Conservation (phyloP, 2,329 filamentous ascomycete genomes). For the Berkeleyomyces basicola region DNA sequence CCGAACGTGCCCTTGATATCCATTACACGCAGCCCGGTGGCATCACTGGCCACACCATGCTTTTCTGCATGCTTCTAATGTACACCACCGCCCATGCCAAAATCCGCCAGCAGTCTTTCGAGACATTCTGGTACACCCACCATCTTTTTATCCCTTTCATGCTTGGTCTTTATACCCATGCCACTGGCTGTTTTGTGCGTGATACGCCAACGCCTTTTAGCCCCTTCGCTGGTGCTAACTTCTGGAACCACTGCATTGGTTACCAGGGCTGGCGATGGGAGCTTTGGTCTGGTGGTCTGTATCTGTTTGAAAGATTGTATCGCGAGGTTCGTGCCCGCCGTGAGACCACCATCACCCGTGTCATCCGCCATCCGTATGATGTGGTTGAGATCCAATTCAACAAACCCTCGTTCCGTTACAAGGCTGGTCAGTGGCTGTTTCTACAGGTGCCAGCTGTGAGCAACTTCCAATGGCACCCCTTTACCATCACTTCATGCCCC, state of each 20-base stretch:
- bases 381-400: slow-evolving; percentile 81
- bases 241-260: slow-evolving; percentile 87
- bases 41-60: slow-evolving; percentile 92
- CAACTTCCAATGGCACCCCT: slow-evolving; percentile 75
- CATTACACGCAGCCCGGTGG: slow-evolving; percentile 82
- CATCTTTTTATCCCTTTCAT: slow-evolving; percentile 94
- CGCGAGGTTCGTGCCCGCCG: slow-evolving; percentile 75
- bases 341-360: slow-evolving; percentile 77
- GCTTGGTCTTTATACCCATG: slow-evolving; percentile 87
- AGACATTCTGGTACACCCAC: slow-evolving; percentile 99
- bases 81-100: slow-evolving; percentile 89
- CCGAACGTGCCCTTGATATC: slow-evolving; percentile 67
- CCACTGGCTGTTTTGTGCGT: slow-evolving; percentile 89
- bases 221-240: slow-evolving; percentile 65
- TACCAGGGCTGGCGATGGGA: slow-evolving; percentile 98
- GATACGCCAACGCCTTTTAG: slow-evolving; percentile 57
- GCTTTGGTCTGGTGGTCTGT: slow-evolving; percentile 67
- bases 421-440: slow-evolving; percentile 83
- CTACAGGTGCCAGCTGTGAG: slow-evolving; percentile 70
- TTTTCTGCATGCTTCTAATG: slow-evolving; percentile 95
- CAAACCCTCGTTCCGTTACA: slow-evolving; percentile 83
- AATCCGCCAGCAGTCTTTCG: slow-evolving; percentile 92
- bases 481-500: slow-evolving; percentile 84
- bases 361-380: slow-evolving; percentile 89
- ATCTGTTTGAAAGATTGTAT: slow-evolving; percentile 76